These are phyloP conservation scores for Saposhnikovia divaricata DNA, from an alignment of 129 eudicot species.

Conservation along the genomic window DNA sequence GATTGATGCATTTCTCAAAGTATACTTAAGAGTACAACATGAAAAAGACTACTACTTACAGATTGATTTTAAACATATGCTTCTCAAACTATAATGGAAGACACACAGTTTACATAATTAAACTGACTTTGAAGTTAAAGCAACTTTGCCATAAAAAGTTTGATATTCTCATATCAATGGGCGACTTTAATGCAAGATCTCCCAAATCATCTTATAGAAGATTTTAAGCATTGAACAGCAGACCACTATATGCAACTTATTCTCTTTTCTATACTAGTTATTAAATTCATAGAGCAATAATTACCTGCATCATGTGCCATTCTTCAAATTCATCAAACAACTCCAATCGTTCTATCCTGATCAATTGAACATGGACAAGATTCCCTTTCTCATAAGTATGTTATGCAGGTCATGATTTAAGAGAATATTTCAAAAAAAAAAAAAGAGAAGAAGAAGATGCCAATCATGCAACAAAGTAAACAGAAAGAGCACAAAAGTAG, in stretches of 20 bases:
- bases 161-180: not conserved
- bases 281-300: not conserved
- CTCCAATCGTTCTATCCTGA: constrained; percentile 92
- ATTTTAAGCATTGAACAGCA: not conserved
- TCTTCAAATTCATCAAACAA: constrained; percentile 98
- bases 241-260: not conserved
- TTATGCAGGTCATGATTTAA: not conserved
- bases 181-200: not conserved
- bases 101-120: not conserved
- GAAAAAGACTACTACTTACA: not conserved
- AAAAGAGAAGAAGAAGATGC: not conserved
- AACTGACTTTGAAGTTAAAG: not conserved
- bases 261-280: not conserved
- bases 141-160: not conserved
- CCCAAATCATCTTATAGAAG: not conserved
- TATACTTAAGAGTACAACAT: not conserved
- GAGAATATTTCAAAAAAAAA: not conserved
- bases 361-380: constrained; percentile 17
- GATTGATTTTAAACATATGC: not conserved
- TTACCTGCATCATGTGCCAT: constrained; percentile 99
- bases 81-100: not conserved
- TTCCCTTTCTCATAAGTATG: constrained; percentile 10
- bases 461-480: not conserved
- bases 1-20: not conserved
- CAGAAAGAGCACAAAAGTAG: not conserved